Percentiles rank a stretch among this genome's conserved stretches.
Conservation (phyloP, 257 asterid genomes). For the Fraxinus excelsior region DNA sequence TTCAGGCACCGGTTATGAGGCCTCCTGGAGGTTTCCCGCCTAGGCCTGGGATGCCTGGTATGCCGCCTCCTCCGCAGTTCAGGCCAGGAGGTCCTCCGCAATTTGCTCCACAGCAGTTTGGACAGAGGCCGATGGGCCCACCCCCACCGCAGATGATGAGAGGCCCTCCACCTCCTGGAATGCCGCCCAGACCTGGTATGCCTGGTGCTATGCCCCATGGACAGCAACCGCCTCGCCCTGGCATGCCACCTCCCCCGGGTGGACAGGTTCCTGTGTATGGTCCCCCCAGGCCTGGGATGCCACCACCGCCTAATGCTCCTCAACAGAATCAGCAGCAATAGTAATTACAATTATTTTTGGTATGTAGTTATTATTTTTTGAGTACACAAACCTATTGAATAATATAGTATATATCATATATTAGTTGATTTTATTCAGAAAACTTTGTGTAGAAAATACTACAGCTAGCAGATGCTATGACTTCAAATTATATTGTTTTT, state of each 20-base stretch:
- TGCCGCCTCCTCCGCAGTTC: slow-evolving; percentile 60
- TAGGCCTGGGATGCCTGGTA: slow-evolving; percentile 52
- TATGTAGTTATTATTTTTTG: slow-evolving; percentile 12
- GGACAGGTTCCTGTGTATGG: slow-evolving; percentile 69
- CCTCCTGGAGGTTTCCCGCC: slow-evolving; percentile 51
- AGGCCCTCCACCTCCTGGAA: slow-evolving; percentile 79
- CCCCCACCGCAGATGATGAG: slow-evolving; percentile 85
- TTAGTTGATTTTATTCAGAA: neutral
- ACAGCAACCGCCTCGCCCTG: slow-evolving; percentile 68
- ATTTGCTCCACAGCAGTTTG: slow-evolving; percentile 64
- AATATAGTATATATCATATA: neutral
- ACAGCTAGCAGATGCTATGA: neutral
- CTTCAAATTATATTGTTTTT: neutral
- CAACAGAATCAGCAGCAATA: slow-evolving; percentile 63
- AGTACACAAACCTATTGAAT: neutral
- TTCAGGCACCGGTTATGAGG: slow-evolving; percentile 35
- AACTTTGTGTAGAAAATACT: neutral
- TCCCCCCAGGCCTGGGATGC: slow-evolving; percentile 95
- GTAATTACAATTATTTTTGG: slow-evolving; percentile 25
- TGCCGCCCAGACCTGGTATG: slow-evolving; percentile 81
- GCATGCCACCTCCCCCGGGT: slow-evolving; percentile 77
- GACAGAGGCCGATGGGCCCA: slow-evolving; percentile 71
- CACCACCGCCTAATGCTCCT: slow-evolving; percentile 74
- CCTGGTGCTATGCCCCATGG: slow-evolving; percentile 66
- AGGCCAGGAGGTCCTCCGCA: slow-evolving; percentile 60